Base-by-base conservation (phyloP, 2,329 filamentous ascomycete species). In the Fusarium penzigii region DNA sequence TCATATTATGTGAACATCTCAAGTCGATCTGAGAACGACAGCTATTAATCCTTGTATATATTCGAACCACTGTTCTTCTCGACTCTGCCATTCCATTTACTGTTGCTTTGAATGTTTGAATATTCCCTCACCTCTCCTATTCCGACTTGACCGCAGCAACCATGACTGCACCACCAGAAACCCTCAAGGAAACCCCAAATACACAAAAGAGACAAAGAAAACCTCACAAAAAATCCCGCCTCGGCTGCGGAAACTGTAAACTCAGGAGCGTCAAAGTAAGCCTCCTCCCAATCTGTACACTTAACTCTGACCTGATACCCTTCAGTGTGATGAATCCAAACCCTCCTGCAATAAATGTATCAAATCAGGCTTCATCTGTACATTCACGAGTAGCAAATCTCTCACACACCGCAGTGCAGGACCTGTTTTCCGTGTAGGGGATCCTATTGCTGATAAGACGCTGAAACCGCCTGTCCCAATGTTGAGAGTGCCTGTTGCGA, bases 171-270 rank as follows among this genome's bases (percentile, higher is more conserved):
- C 10, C 10, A 36, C 13, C 13, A 36, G 32, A 36, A 36, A 4
- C 32, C 32, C 9, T 9, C 9, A 4, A 25, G 20, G 20, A 36
- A 36, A 36, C 32, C 9, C 10, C 32, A 11, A 36, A 36, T 14
- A 14, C 13, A 11, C 32, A 36, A 9, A 68, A 36, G 32, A 68
- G 67, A 10, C 63, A 67, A 44, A 68, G 72, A 29, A 71, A 66
- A 42, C 41, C 68, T 4, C 81, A 84, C 57, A 77, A 70, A 17
- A 84, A 84, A 59, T 83, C 79, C 2, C 71, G 78, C 16, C 68
- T 71, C 13, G 81, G 81, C 2, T 84, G 81, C 57, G 74, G 74
- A 3, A 84, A 83, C 57, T 85, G 82, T 64, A 83, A 83, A 58
- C 61, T 82, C 17, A 71, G 79, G 34, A 71, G 76, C 47, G 73